phyloP scores from a whole-genome alignment of 768 basidiomycete genomes.

The Suillus discolor region DNA sequence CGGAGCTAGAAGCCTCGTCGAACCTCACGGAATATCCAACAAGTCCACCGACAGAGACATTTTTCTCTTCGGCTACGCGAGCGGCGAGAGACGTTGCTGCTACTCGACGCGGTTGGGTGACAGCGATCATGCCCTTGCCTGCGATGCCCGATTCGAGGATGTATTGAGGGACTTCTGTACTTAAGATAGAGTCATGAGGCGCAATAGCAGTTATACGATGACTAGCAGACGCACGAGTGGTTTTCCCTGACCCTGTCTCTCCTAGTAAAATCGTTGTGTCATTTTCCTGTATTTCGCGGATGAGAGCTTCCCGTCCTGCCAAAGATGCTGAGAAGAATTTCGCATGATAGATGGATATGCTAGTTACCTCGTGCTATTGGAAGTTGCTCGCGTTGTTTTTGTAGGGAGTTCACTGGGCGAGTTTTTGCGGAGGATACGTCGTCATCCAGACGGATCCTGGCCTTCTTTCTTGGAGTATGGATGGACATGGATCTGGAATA shows the following conservation, averaged over 20 bases:
- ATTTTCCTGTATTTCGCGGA: conserved; percentile 72
- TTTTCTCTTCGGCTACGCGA: conserved; percentile 87
- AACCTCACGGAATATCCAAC: conserved; percentile 98
- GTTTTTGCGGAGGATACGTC: conserved; percentile 20
- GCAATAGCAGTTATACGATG: conserved; percentile 6
- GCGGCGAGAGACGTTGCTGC: conserved; percentile 94
- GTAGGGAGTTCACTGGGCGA: conserved; percentile 35
- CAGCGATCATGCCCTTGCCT: conserved; percentile 75
- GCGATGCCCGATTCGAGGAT: conserved; percentile 81
- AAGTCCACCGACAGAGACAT: conserved; percentile 64
- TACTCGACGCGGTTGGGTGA: conserved; percentile 94
- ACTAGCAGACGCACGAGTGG: conserved; percentile 77
- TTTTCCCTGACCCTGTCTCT: conserved; percentile 98
- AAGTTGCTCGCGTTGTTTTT: conserved; percentile 68
- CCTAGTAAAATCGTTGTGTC: conserved; percentile 90
- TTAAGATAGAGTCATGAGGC: conserved; percentile 22
- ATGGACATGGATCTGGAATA: conserved; percentile 19
- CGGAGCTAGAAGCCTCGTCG: conserved; percentile 72
- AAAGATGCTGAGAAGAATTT: conserved; percentile 2
- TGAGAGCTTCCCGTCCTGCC: conserved; percentile 73
- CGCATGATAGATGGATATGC: not conserved
- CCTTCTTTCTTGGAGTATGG: conserved; percentile 28
- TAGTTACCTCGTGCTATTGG: conserved; percentile 77
- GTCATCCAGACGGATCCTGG: conserved; percentile 24
- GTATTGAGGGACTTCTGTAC: conserved; percentile 93